Base-by-base conservation (phyloP, 495 filamentous ascomycete genomes). In the Penicillium maclennaniae region DNA sequence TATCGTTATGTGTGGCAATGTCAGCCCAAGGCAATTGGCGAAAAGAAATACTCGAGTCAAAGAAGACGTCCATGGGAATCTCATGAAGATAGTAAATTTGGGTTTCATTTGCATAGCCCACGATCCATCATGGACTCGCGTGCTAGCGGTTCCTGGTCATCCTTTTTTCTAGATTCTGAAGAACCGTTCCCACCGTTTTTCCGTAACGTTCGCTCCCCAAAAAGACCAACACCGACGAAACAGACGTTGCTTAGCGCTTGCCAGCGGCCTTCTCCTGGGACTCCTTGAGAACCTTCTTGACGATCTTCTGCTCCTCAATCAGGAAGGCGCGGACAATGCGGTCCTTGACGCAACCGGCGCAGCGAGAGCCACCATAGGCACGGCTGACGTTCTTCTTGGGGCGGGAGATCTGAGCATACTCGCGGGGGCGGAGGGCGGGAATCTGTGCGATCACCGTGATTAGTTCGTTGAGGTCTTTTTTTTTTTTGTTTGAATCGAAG, bases 241-340 rank as follows among this genome's bases (percentile, higher is more conserved):
- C 58, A 60, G 60, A 64, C 65, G 50, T 59, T 67, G 71, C 61
- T 77, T 73, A 67, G 79, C 72, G 73, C 75, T 78, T 78, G 59
- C 66, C 68, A 58, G 71, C 64, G 51, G 69, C 68, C 88, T 95
- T 95, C 72, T 81, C 76, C 80, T 92, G 88, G 60, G 79, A 87
- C 80, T 96, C 91, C 85, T 95, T 92, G 74, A 95, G 84, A 66
- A 97, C 93, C 88, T 97, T 97, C 90, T 99, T 97, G 77, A 99
- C 95, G 64, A 99, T 97, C 90, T 97, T 97, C 82, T 99, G 93
- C 84, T 99, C 93, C 83, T 97, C 93, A 62, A 97, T 97, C 79
- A 97, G 79, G 86, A 97, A 97, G 42, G 93, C 95, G 58, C 95
- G 88, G 51, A 96, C 88, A 60, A 99, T 84, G 61, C 93, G 83